A percentile compares a stretch with the other conserved stretches of the same genome.
Evolutionary conservation across 441 rosid genomes (phyloP).

Genomic region (Jatropha podagrica): DNA sequence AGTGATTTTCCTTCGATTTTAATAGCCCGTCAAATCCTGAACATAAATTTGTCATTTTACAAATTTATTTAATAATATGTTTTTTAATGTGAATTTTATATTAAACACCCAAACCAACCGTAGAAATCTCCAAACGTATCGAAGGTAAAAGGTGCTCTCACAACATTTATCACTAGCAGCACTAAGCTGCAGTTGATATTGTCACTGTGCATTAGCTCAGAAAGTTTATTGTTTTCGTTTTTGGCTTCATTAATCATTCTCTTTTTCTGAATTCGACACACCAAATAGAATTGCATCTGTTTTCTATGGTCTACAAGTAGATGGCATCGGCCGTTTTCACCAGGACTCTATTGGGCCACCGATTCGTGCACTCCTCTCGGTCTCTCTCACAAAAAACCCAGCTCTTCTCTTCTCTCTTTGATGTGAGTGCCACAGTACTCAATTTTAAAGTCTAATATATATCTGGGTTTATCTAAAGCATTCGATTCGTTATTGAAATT

Average conservation of each 20-base stretch:
- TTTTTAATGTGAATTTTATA: no score
- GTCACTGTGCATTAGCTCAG: neutral
- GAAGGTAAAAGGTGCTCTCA: neutral
- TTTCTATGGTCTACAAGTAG: conserved; percentile 36
- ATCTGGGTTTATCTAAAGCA: conserved; percentile 13
- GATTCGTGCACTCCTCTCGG: conserved; percentile 35
- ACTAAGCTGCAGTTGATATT: neutral
- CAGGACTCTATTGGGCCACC: conserved; percentile 41
- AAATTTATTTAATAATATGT: no score
- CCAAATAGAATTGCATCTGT: conserved; percentile 1
- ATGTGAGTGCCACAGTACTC: conserved; percentile 33
- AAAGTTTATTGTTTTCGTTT: neutral
- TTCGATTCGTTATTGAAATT: conserved; percentile 11
- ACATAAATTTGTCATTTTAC: no score
- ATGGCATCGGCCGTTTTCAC: conserved; percentile 59
- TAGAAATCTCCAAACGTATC: neutral
- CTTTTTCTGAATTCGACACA: neutral
- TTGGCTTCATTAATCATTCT: conserved; percentile 5
- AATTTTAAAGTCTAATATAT: neutral
- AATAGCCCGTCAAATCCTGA: no score
- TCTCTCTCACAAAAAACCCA: conserved; percentile 30
- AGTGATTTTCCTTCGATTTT: no score
- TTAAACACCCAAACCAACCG: no score
- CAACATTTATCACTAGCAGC: neutral
- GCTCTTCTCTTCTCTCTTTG: conserved; percentile 33